A percentile compares a stretch with the other conserved stretches of the same genome.
These are phyloP conservation scores for Teratosphaeria gauchensis DNA, from an alignment of 2,329 filamentous ascomycete genomes.

Conservation along the genomic window DNA sequence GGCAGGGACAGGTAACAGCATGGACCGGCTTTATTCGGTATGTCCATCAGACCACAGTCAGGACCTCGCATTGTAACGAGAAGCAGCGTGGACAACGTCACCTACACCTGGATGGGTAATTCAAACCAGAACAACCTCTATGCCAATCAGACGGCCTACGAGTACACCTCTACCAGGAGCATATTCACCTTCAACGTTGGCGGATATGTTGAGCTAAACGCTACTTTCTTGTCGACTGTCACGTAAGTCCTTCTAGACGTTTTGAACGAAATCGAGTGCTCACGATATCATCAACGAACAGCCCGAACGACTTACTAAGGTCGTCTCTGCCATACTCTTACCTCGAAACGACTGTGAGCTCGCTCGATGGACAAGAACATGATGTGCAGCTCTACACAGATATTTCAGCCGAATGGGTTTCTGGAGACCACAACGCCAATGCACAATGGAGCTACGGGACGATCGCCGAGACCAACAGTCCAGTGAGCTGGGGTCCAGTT, in stretches of 20 bases:
- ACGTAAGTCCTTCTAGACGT: slow-evolving; percentile 35
- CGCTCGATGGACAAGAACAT: slow-evolving; percentile 45
- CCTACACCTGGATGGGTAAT: slow-evolving; percentile 60
- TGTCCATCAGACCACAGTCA: neutral
- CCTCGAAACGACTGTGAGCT: slow-evolving; percentile 52
- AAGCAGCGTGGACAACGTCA: slow-evolving; percentile 50
- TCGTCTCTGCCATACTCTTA: slow-evolving; percentile 66
- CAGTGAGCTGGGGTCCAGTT: neutral
- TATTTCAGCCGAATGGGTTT: slow-evolving; percentile 55
- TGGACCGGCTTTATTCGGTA: slow-evolving; percentile 56
- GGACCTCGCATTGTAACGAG: neutral
- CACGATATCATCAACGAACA: too few species aligned
- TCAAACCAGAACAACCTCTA: slow-evolving; percentile 35
- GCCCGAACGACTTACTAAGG: slow-evolving; percentile 47
- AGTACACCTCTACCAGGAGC: slow-evolving; percentile 64
- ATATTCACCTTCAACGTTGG: slow-evolving; percentile 57
- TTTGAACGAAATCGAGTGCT: neutral
- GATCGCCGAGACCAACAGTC: slow-evolving; percentile 10
- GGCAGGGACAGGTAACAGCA: slow-evolving; percentile 46
- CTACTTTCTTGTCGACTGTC: slow-evolving; percentile 63
- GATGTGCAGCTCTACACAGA: slow-evolving; percentile 61
- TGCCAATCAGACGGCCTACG: slow-evolving; percentile 53
- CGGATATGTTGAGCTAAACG: slow-evolving; percentile 52
- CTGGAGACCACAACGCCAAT: slow-evolving; percentile 47
- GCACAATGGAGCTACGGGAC: slow-evolving; percentile 53